Base-by-base conservation (phyloP, 805 yeast species). In the Saccharomycopsis lassenensis region DNA sequence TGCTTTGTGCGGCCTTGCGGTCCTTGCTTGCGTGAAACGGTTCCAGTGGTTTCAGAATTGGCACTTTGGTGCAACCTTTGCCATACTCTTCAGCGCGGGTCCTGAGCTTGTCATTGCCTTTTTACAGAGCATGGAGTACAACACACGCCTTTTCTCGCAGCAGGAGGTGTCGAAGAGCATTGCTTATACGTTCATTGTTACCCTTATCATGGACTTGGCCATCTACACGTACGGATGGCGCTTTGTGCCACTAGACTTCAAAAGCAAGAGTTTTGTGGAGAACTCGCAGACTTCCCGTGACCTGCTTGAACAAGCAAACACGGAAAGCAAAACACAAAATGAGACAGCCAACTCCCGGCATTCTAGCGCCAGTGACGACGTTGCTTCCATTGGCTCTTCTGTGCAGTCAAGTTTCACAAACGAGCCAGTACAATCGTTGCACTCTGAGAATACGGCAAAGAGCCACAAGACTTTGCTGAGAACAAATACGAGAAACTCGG, bases 81-180 rank as follows among this genome's bases (percentile, higher is more conserved):
- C 80, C 6, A 82, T 87, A 1, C 61, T 81, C 27, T 72, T 82
- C 50, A 85, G 85, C 30, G 84, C 85, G 49, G 74, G 78, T 28
- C 71, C 86, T 10, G 94, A 84, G 56, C 61, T 84, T 36, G 91
- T 94, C 1, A 79, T 84, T 46, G 93, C 94, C 0, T 84, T 81
- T 47, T 52, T 77, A 24, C 84, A 77, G 48, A 77, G 87, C 2
- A 57, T 84, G 49, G 75, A 79, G 17, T 65, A 70, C 12, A 74
- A 84, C 1, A 61, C 71, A 1, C 57, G 65, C 4, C 6, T 43
- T 11, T 77, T 86, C 47, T 60, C 77, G 0, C 46, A 61, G 10
- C 68, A 55, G 3, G 75, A 80, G 43, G 81, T 82, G 24, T 66
- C 71, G 35, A 66, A 68, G 47, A 95, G 95, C 17, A 78, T 80